Evolutionary conservation across 768 basidiomycete genomes (phyloP), one percentile per base, ranked within the genome.

Genomic region (Boletellus emodensis): DNA sequence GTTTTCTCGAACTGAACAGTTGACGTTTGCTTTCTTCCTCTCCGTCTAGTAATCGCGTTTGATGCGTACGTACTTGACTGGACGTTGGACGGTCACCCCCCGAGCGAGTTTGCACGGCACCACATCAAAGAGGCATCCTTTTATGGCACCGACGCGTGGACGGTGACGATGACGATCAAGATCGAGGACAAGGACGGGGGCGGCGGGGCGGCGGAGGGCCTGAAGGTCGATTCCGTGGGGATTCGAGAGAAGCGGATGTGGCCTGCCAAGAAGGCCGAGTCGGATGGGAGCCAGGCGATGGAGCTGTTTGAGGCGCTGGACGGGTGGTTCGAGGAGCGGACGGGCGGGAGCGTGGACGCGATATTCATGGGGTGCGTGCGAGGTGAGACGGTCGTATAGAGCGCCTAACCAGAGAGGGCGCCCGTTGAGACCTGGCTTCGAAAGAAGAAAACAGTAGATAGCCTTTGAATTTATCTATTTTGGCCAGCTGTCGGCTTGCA

Each of bases 101-200:
- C 91, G 0, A 68, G 81, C 46, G 87, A 89, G 49, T 72, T 76
- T 56, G 79, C 79, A 7, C 79, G 93, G 8, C 95, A 98, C 61
- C 90, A 93, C 59, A 80, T 97, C 70, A 96, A 93, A 63, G 91
- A 94, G 65, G 91, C 82, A 0, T 92, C 93, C 3, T 91, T 89
- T 66, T 91, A 90, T 57, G 87, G 85, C 1, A 77, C 77, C 10
- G 81, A 90, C 49, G 73, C 75, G 0, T 94, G 90, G 80, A 72
- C 77, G 0, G 70, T 96, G 37, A 79, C 90, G 55, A 73, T 97
- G 53, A 79, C 84, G 28, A 67, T 92, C 47, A 80, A 84, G 62
- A 30, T 30, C 30, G 3, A 30, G 8, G 30, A 10, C 30, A 10
- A 32, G 26, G 30, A 15, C 6, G 4, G 40, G 42, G 54, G 46